A percentile compares a stretch with the other conserved stretches of the same genome.
phyloP scores from a whole-genome alignment of 345 rosid species.

The Luvunga scandens region DNA sequence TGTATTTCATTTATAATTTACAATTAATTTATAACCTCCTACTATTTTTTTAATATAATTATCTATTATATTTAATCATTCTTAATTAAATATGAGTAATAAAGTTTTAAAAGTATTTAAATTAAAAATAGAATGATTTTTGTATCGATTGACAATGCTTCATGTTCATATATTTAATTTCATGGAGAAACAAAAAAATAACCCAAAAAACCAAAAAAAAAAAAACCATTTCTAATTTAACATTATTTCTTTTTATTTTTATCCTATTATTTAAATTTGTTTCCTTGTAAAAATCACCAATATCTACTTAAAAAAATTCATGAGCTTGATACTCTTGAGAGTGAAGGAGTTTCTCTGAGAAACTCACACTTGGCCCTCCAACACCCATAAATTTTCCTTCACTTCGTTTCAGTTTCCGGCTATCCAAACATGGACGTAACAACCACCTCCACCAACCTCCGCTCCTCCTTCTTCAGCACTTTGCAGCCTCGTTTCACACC shows the following conservation, averaged over 20 bases:
- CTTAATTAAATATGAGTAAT: no score
- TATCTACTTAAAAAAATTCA: slow-evolving; percentile 5
- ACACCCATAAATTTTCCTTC: neutral
- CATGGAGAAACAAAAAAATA: neutral
- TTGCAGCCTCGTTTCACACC: slow-evolving; percentile 35
- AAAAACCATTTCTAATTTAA: neutral
- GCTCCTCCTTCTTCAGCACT: slow-evolving; percentile 49
- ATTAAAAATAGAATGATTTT: no score
- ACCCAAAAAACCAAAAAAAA: neutral
- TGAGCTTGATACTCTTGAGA: neutral
- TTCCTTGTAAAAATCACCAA: neutral
- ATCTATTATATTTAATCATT: no score
- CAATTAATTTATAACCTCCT: no score
- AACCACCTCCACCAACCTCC: slow-evolving; percentile 56
- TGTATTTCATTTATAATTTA: no score
- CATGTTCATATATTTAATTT: neutral
- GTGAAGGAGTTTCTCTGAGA: slow-evolving; percentile 9
- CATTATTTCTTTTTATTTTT: neutral
- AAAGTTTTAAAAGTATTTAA: no score
- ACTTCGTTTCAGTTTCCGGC: neutral
- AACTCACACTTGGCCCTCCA: neutral
- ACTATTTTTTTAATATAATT: no score
- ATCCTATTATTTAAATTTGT: neutral
- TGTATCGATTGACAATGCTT: no score
- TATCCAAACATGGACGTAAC: slow-evolving; percentile 48